A percentile compares a stretch with the other conserved stretches of the same genome.
Conservation (phyloP, 2,329 filamentous ascomycete species). For the Xylariaceae sp. region DNA sequence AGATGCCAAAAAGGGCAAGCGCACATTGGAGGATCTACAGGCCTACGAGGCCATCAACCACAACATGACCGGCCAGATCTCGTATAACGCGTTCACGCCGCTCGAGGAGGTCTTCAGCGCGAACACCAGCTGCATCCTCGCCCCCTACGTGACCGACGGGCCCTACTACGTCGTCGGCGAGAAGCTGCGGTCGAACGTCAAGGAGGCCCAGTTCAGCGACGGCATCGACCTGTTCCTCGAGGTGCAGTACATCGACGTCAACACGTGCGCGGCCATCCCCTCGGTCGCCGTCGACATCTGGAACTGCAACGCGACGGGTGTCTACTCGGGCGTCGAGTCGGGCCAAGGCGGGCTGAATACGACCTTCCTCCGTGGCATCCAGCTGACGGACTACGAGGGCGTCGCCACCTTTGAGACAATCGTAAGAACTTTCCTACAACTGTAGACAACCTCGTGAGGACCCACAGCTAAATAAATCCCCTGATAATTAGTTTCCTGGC, state of each 20-base stretch:
- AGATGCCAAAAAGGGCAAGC: conserved; percentile 43
- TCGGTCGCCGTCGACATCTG: conserved; percentile 52
- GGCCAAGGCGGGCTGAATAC: conserved; percentile 44
- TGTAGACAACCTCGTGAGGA: neutral
- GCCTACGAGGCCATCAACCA: conserved; percentile 44
- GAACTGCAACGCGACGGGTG: conserved; percentile 50
- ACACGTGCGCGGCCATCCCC: conserved; percentile 52
- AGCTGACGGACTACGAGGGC: conserved; percentile 53
- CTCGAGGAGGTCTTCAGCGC: conserved; percentile 44
- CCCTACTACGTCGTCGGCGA: conserved; percentile 55
- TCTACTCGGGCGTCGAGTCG: conserved; percentile 46
- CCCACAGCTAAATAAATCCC: neutral
- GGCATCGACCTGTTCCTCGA: conserved; percentile 53
- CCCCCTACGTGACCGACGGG: conserved; percentile 44
- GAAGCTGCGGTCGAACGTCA: conserved; percentile 51
- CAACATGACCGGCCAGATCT: conserved; percentile 37
- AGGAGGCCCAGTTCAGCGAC: conserved; percentile 45
- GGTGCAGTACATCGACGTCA: conserved; percentile 53
- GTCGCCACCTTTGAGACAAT: conserved; percentile 55
- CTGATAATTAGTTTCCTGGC: conserved; percentile 46
- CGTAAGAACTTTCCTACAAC: conserved; percentile 1
- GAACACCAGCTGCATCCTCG: conserved; percentile 44
- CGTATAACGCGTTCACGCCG: conserved; percentile 33
- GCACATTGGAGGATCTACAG: conserved; percentile 41
- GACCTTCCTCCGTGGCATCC: conserved; percentile 56